Evolutionary conservation across 2,329 filamentous ascomycete species (phyloP), one percentile per base, ranked within the genome.

Genomic region (Clathrospora elynae): DNA sequence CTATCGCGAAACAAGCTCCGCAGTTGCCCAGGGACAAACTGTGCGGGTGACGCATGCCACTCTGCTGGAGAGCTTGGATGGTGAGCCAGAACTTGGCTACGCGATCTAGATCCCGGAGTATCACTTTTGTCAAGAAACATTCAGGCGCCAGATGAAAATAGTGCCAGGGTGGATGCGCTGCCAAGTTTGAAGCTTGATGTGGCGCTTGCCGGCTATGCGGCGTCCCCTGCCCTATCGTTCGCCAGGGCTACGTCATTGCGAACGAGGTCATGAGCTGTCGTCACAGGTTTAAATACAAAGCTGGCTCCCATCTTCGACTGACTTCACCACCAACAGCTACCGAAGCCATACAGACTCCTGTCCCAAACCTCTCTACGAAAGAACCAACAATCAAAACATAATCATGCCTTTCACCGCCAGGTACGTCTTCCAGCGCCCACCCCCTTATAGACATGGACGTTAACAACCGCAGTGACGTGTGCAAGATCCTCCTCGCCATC

Each of bases 401-500:
- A 76, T 44, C 64, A 84, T 83, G 80, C 73, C 79, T 73, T 81
- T 83, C 76, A 83, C 80, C 61, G 78, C 76, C 64, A 78, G 74
- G 77, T 79, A 69, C 66, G 75, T 62, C 35, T 35, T 43, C 35
- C 35, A 16, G 18, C 38, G 11, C 7, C 25, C 7, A 3, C 23
- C 18, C n/a, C 6, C 12, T 2, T 43, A 18, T 22, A 37, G 33
- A 35, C 39, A 32, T 31, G 22, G 14, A 22, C 35, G 44, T 62
- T 62, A 52, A 53, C 46, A 28, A 24, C 4, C 19, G 8, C 62
- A 87, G 84, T 71, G 85, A 88, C 70, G 83, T 88, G 75, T 84
- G 84, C 82, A 88, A 88, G 77, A 86, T 88, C 79, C 81, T 95
- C 75, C 81, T 95, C 76, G 90, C 90, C 78, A 78, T 96, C 78